Conservation (phyloP, 2,329 filamentous ascomycete genomes). For the Colletotrichum chlorophyti region DNA sequence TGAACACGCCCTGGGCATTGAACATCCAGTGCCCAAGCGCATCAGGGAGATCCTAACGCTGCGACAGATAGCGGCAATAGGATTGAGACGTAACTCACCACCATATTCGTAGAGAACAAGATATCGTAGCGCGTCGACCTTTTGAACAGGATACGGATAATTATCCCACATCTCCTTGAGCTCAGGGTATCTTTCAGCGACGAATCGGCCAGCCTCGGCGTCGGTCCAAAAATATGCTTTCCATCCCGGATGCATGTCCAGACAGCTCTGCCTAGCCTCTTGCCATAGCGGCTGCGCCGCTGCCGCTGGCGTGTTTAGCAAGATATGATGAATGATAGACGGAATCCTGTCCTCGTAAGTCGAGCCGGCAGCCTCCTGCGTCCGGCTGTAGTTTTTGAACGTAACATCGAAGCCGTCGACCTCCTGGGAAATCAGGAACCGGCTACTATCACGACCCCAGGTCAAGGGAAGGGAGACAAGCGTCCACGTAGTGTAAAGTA, state of each 20-base stretch:
- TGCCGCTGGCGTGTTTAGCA: slow-evolving; percentile 34
- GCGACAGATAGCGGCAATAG: background rate
- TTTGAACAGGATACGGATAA: slow-evolving; percentile 75
- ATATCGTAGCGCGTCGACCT: slow-evolving; percentile 76
- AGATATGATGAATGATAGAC: slow-evolving; percentile 43
- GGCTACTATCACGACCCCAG: slow-evolving; percentile 33
- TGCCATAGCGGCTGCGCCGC: slow-evolving; percentile 39
- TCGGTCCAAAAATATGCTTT: slow-evolving; percentile 66
- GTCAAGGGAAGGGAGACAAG: slow-evolving; percentile 36
- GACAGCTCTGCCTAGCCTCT: slow-evolving; percentile 38
- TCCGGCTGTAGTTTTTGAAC: slow-evolving; percentile 39
- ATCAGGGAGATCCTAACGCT: background rate
- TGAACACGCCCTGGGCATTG: background rate
- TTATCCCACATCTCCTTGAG: slow-evolving; percentile 74
- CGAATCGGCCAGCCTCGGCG: slow-evolving; percentile 69
- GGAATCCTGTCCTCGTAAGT: slow-evolving; percentile 38
- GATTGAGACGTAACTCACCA: slow-evolving; percentile 47
- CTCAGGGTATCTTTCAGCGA: slow-evolving; percentile 73
- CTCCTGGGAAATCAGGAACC: slow-evolving; percentile 37
- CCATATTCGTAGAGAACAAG: slow-evolving; percentile 76
- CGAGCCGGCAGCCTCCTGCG: slow-evolving; percentile 36
- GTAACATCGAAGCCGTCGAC: slow-evolving; percentile 41
- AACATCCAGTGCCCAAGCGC: background rate
- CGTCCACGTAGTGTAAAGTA: slow-evolving; percentile 34
- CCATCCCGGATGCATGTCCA: slow-evolving; percentile 42